Evolutionary conservation across 345 rosid species (phyloP), one percentile per base, ranked within the genome.

Genomic region (Aegle marmelos): DNA sequence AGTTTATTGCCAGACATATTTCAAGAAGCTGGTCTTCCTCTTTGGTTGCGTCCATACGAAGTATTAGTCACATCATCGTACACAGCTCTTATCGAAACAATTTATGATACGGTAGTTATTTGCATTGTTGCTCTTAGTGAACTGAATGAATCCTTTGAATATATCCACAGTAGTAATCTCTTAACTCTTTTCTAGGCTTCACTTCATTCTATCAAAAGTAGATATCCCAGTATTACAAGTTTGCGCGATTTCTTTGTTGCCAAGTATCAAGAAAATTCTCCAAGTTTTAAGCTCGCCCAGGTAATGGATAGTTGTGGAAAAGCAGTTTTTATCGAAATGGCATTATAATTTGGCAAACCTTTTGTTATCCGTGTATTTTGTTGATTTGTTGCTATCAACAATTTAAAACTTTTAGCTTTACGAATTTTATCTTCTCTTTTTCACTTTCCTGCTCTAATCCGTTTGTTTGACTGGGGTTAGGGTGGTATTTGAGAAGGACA

Each of bases 11-110:
- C 89, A 97, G 98, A 97, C 87, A 97, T 97, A 86, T 93, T 97
- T 81, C 99, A 94, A 83, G 99, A 97, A 92, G 99, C 98, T 78
- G 99, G 98, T 76, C 92, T 97, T 70, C 99, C 99, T 45, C 94
- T 97, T 73, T 97, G 99, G 99, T 87, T 97, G 80, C 95, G 98
- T 34, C 98, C 99, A 70, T 94, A 94, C 66, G 98, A 97, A 87
- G 98, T 97, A 64, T 82, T 97, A 77, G 97, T 93, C 70, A 97
- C 99, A 80, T 97, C 99, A 41, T 94, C 99, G 53, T 97, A 97
- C 85, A 93, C 98, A 31, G 98, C 99, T 82, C 96, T 97, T 28
- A 97, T 97, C 61, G 99, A 97, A 85, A 97, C 99, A 68, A 93
- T 97, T 84, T 93, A 97, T 77, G 98, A 97, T 87, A 97, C 99